Evolutionary conservation across 83 land plant species (phyloP), one percentile per base, ranked within the genome.

Genomic region (Picea engelmannii): DNA sequence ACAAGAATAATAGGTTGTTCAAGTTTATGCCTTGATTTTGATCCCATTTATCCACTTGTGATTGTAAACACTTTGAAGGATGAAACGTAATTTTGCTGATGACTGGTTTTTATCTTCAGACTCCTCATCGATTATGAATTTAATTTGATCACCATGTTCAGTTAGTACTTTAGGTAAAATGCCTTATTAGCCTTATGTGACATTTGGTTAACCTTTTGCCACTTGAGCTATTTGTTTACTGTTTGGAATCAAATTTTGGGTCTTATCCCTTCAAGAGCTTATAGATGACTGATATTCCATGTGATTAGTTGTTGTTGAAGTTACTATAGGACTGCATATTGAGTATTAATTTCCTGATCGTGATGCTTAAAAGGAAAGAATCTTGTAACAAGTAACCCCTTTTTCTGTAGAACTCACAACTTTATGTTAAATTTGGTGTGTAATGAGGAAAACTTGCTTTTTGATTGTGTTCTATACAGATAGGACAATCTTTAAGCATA

Each of bases 401-500:
- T 21, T 21, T 47, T 40, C 23, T 73, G 58, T 52, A 73, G 59
- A 47, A 73, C n/a, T 73, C 21, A 23, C 42, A 73, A 47, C 47
- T 21, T 73, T 24, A 73, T 71, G 10, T 21, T 71, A 71, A 2
- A 3, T 21, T 21, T 21, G 16, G 5, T 40, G 58, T 8, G 42
- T 42, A 73, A 21, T 47, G 12, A 44, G 8, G 12, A 40, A 73
- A 47, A 73, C 25, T 38, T 83, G 13, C 13, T 59, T 59, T 17
- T 44, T 25, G 55, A 47, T 80, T 65, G 9, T 79, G 52, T 73
- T 85, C 40, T 76, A 66, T 31, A 60, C 83, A 89, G 90, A 88
- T 88, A 69, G 90, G 90, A 23, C 90, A 88, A 81, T 89, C 90
- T 44, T 75, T 88, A 81, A 88, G 90, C 78, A 88, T 88, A 79